Evolutionary conservation across 2,329 filamentous ascomycete genomes (phyloP).

Genomic region (Alternaria ventricosa): DNA sequence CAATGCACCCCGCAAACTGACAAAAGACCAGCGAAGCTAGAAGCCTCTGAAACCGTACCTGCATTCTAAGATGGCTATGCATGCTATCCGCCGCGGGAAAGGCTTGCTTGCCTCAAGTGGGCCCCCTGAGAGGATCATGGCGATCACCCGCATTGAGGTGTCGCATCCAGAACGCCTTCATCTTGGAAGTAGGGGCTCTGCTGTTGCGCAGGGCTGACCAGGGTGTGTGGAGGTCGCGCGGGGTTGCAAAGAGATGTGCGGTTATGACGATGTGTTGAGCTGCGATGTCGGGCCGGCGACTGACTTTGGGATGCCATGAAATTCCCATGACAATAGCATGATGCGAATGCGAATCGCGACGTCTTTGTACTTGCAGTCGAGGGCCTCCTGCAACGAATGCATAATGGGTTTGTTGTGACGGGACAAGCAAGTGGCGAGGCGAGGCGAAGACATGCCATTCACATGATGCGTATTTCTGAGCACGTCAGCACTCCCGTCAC

Average conservation of each 20-base stretch:
- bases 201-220: neutral
- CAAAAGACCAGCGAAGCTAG: neutral
- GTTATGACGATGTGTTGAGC: neutral
- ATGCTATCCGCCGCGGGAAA: neutral
- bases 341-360: neutral
- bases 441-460: neutral
- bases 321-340: neutral
- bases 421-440: neutral
- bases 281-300: too few relatives aligned
- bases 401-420: neutral
- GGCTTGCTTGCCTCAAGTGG: neutral
- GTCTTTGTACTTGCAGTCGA: neutral
- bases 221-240: neutral
- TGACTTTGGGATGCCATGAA: neutral
- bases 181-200: neutral
- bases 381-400: neutral
- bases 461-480: neutral
- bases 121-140: neutral
- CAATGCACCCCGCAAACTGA: neutral
- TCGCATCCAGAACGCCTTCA: neutral
- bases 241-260: neutral
- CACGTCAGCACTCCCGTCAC: neutral
- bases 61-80: neutral
- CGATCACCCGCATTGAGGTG: neutral
- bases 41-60: conserved; percentile 1